phyloP scores from a whole-genome alignment of 257 asterid genomes.

The Nicotiana attenuata region DNA sequence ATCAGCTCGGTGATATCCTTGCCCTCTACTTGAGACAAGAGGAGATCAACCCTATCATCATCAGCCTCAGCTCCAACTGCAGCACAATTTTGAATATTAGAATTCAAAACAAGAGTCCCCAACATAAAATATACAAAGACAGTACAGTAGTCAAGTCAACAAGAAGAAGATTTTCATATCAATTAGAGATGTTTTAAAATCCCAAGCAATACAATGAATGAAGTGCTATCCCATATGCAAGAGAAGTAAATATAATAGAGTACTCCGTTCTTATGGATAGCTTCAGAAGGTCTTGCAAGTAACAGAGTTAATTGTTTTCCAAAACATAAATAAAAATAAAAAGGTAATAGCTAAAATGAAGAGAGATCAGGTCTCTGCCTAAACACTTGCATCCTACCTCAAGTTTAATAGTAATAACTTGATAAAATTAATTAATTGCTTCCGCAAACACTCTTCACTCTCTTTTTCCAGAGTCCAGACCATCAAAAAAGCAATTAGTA shows the following conservation, averaged over 20 bases:
- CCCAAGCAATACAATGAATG: neutral
- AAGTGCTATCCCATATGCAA: too few relatives aligned
- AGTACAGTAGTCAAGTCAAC: neutral
- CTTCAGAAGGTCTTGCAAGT: too few relatives aligned
- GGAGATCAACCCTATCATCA: constrained; percentile 33
- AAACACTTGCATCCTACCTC: neutral
- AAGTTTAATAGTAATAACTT: neutral
- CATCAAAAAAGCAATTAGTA: neutral
- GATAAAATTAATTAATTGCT: neutral
- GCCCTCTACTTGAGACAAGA: constrained; percentile 33
- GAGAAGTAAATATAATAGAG: too few relatives aligned
- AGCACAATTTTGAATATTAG: neutral
- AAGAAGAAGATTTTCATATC: neutral
- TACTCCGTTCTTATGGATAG: too few relatives aligned
- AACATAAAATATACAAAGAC: neutral
- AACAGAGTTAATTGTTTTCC: too few relatives aligned
- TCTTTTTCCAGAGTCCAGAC: neutral
- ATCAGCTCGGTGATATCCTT: constrained; percentile 36
- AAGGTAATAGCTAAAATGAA: too few relatives aligned
- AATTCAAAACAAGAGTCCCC: neutral
- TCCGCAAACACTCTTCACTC: neutral
- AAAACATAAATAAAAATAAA: too few relatives aligned
- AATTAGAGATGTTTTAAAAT: neutral
- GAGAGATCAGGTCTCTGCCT: too few relatives aligned
- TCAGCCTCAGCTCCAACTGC: constrained; percentile 29